Evolutionary conservation across 345 rosid genomes (phyloP).

Genomic region (Gossypium anomalum): DNA sequence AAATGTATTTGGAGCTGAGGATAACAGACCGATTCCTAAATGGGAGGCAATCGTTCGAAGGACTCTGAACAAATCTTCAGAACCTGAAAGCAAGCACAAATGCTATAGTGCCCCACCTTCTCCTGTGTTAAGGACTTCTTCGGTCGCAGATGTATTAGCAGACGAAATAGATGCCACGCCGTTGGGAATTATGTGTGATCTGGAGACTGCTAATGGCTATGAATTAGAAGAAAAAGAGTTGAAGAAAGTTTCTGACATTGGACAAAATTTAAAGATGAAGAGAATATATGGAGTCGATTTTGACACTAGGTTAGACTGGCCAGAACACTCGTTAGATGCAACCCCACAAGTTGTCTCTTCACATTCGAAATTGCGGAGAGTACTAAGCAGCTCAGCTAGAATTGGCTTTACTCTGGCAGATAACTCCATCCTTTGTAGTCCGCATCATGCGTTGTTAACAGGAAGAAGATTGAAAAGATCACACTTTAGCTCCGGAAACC

Average conservation of each 20-base stretch:
- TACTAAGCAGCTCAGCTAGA: constrained; percentile 66
- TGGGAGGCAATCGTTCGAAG: constrained; percentile 91
- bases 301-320: constrained; percentile 65
- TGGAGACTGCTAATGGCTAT: constrained; percentile 20
- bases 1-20: constrained; percentile 94
- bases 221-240: constrained; percentile 25
- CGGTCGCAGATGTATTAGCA: constrained; percentile 63
- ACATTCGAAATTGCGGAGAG: constrained; percentile 57
- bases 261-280: constrained; percentile 35
- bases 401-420: constrained; percentile 49
- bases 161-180: constrained; percentile 43
- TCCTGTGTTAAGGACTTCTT: constrained; percentile 68
- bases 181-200: constrained; percentile 38
- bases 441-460: constrained; percentile 27
- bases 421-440: constrained; percentile 31
- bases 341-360: constrained; percentile 59
- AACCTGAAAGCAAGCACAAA: constrained; percentile 53
- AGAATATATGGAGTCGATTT: constrained; percentile 43
- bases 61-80: constrained; percentile 68
- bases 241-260: constrained; percentile 23
- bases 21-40: constrained; percentile 67
- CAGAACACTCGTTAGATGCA: constrained; percentile 71
- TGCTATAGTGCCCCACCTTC: constrained; percentile 89
- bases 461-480: constrained; percentile 55
- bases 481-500: constrained; percentile 61